Evolutionary conservation across 2,329 filamentous ascomycete genomes (phyloP), one percentile per base, ranked within the genome.

Genomic region (Basipetospora sp.): DNA sequence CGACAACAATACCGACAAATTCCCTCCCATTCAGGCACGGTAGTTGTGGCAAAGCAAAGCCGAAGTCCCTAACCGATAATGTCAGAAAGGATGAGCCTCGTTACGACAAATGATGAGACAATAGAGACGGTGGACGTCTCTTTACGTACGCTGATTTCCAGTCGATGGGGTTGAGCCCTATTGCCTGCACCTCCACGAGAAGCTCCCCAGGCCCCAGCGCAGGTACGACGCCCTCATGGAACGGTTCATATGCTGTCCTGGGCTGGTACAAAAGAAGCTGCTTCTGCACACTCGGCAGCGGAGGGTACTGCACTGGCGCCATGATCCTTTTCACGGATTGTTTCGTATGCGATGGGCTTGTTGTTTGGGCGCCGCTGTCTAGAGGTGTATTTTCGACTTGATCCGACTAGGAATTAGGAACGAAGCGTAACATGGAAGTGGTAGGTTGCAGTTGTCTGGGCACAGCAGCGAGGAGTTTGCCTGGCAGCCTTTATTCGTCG

Each of bases 161-260:
- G 51, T 83, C 81, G 39, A 86, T 80, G 0, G 81, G 81, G 47
- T 86, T 86, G 27, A 86, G 57, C 0, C 80, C 80, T 46, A 83
- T 76, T 10, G 71, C 70, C 27, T 39, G 28, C n/a, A 39, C 30
- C 26, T 39, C 30, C 9, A 39, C 36, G n/a, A 39, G 31, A 5
- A 39, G 26, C 30, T 39, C 36, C 14, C 36, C 36, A 8, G 19
- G 14, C 20, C 25, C 34, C 9, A 39, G 31, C 8, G 15, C 31
- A 10, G 36, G 36, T 13, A 39, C 20, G 8, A 14, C 31, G 14
- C 36, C 36, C 18, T 34, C 31, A 4, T 22, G 9, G 18, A 39
- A 39, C 8, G 36, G 31, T 20, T 39, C 20, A 14, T 39, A 39
- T 11, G 36, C 28, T 15, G 36, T 32, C 36, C 36, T 29, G 20